These are phyloP conservation scores for Exsudoporus frostii DNA, from an alignment of 768 basidiomycete species.

Conservation along the genomic window DNA sequence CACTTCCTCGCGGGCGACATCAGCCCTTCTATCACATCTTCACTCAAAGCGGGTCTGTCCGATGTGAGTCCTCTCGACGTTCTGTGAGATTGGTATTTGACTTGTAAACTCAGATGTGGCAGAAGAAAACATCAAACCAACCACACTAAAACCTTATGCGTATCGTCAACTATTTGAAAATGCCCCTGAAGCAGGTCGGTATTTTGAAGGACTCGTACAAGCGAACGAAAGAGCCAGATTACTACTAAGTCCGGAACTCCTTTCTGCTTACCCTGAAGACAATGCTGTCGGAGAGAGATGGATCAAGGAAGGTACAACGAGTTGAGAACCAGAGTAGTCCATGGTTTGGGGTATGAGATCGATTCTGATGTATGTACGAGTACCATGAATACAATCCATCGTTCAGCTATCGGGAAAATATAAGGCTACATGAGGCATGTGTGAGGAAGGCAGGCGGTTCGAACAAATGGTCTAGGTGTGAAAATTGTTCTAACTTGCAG, in stretches of 20 bases:
- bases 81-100: neutral
- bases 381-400: slow-evolving; percentile 1
- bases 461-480: neutral
- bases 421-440: neutral
- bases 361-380: neutral
- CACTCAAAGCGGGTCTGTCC: slow-evolving; percentile 32
- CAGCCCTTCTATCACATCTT: slow-evolving; percentile 51
- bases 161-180: slow-evolving; percentile 23
- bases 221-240: slow-evolving; percentile 35
- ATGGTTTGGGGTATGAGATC: neutral
- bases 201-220: slow-evolving; percentile 35
- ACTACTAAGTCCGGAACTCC: slow-evolving; percentile 41
- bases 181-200: slow-evolving; percentile 31
- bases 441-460: neutral
- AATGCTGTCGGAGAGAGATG: slow-evolving; percentile 36
- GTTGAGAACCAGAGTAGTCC: neutral
- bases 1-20: slow-evolving; percentile 37
- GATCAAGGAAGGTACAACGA: slow-evolving; percentile 24
- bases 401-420: neutral
- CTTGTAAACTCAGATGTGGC: slow-evolving; percentile 31
- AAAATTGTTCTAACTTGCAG: neutral
- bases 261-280: slow-evolving; percentile 47
- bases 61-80: slow-evolving; percentile 32
- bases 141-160: slow-evolving; percentile 14
- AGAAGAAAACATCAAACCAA: slow-evolving; percentile 34